These are phyloP conservation scores for Citropsis articulata DNA, from an alignment of 345 rosid species.

Conservation along the genomic window DNA sequence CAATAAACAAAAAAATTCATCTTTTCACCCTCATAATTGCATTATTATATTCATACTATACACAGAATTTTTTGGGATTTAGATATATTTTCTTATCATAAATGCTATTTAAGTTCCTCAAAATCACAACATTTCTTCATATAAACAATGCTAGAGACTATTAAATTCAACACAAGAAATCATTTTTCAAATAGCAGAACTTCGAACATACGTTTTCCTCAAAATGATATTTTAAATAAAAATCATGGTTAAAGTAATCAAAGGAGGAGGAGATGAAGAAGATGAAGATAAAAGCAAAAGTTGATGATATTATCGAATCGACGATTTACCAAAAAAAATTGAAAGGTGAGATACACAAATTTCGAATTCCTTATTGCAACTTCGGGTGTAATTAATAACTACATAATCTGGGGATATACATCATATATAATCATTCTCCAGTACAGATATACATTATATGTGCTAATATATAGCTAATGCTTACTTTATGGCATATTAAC, in stretches of 20 bases:
- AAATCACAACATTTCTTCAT: not conserved
- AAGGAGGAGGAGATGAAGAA: not conserved
- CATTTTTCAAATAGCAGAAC: not conserved
- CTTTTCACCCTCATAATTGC: too few species aligned
- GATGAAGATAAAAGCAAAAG: not conserved
- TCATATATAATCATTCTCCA: not conserved
- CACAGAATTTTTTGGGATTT: not conserved
- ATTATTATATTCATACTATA: too few species aligned
- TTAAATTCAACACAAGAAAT: not conserved
- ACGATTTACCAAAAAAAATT: not conserved
- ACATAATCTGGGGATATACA: too few species aligned
- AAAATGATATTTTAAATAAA: not conserved
- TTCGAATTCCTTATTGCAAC: not conserved
- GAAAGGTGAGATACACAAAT: not conserved
- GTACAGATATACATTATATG: too few species aligned
- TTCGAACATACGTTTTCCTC: not conserved
- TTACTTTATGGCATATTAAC: too few species aligned
- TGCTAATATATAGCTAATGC: too few species aligned
- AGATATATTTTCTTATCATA: not conserved
- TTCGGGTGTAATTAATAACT: not conserved
- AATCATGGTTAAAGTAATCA: not conserved
- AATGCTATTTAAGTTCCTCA: not conserved
- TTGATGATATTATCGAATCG: not conserved
- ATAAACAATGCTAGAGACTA: not conserved
- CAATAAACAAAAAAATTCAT: too few species aligned